phyloP scores from a whole-genome alignment of 2,329 filamentous ascomycete genomes.

The Beauveria scarabaeidicola region DNA sequence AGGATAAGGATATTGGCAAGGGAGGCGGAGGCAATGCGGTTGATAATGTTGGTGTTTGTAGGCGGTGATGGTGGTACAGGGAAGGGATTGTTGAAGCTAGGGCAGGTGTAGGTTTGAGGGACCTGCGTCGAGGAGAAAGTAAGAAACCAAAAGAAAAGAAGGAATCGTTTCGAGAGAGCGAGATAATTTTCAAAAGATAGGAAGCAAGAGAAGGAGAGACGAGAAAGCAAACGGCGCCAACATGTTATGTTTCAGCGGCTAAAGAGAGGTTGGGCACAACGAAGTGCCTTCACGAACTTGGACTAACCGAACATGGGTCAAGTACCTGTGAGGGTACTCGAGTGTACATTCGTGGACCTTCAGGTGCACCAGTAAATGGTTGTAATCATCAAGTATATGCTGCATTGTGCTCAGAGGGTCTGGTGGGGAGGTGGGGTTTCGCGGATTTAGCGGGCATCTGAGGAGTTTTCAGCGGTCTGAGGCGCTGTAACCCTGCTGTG shows the following conservation, averaged over 20 bases:
- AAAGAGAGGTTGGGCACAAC: constrained; percentile 1
- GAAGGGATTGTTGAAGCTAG: background rate
- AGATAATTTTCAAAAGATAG: background rate
- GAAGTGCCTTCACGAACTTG: background rate
- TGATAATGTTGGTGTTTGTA: constrained; percentile 1
- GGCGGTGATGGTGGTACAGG: background rate
- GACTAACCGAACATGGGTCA: background rate
- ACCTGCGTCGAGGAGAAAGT: background rate
- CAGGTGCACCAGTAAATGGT: background rate
- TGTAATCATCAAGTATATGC: background rate
- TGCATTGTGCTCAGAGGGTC: background rate
- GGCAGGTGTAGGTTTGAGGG: background rate
- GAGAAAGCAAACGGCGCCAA: background rate
- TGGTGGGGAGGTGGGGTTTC: constrained; percentile 5
- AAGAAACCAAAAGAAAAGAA: background rate
- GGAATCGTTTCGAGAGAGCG: background rate
- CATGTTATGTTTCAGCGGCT: constrained; percentile 6
- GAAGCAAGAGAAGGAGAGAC: background rate
- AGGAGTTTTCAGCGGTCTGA: background rate
- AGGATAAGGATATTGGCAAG: background rate
- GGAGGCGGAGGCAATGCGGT: background rate
- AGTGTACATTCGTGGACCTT: background rate
- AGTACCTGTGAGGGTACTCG: background rate
- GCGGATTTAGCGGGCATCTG: background rate
- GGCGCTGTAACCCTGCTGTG: background rate